Evolutionary conservation across 768 basidiomycete genomes (phyloP).

Genomic region (Mycena albidolilacea): DNA sequence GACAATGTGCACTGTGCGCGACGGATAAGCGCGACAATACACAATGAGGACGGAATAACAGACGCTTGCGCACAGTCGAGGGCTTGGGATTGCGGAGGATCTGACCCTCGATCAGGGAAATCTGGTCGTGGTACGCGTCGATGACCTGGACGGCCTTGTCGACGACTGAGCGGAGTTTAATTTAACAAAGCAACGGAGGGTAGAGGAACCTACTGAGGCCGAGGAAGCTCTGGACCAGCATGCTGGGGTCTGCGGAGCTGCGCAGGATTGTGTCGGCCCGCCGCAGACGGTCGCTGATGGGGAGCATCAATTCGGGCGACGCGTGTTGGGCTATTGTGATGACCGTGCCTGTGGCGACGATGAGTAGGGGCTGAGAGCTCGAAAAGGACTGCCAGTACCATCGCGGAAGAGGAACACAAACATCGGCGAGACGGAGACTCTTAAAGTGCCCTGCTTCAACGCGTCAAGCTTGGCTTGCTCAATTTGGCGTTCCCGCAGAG

Average conservation of each 20-base stretch:
- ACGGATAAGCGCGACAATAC: neutral
- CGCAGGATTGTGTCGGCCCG: slow-evolving; percentile 74
- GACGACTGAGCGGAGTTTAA: slow-evolving; percentile 59
- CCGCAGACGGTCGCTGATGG: slow-evolving; percentile 71
- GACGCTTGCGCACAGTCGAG: slow-evolving; percentile 70
- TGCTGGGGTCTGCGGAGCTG: slow-evolving; percentile 71
- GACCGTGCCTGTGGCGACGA: slow-evolving; percentile 61
- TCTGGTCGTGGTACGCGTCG: slow-evolving; percentile 75
- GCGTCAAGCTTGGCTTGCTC: slow-evolving; percentile 38
- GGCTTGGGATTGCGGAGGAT: slow-evolving; percentile 73
- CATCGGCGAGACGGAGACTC: slow-evolving; percentile 70
- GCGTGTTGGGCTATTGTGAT: slow-evolving; percentile 65
- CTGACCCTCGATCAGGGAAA: slow-evolving; percentile 70
- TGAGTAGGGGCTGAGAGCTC: slow-evolving; percentile 10
- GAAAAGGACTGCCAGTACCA: slow-evolving; percentile 49
- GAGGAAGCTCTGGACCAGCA: slow-evolving; percentile 74
- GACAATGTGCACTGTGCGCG: slow-evolving; percentile 73
- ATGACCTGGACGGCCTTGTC: slow-evolving; percentile 76
- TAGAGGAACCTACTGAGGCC: slow-evolving; percentile 56
- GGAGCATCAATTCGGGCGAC: slow-evolving; percentile 60
- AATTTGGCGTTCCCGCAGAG: slow-evolving; percentile 28
- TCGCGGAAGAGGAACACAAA: slow-evolving; percentile 77
- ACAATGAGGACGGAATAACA: slow-evolving; percentile 41
- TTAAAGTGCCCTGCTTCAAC: slow-evolving; percentile 51
- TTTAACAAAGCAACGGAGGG: neutral